Evolutionary conservation across 1,139 yeast genomes (phyloP).

Genomic region (Candida mesenterica): DNA sequence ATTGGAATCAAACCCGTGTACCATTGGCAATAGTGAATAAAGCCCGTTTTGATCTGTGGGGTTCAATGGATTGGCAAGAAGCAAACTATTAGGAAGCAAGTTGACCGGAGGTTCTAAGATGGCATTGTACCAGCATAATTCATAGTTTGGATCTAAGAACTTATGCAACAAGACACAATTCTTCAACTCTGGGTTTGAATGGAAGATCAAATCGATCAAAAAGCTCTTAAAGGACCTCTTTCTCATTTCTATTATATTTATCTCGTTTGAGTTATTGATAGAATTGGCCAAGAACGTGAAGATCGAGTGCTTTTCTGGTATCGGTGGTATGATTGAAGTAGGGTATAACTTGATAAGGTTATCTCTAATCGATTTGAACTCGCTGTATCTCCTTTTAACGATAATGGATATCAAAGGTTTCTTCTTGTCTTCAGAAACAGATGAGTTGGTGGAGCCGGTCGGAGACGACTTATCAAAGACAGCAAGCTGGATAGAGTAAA

Average conservation of each 20-base stretch:
- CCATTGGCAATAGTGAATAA: slow-evolving; percentile 40
- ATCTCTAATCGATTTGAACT: slow-evolving; percentile 51
- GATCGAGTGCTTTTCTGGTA: slow-evolving; percentile 58
- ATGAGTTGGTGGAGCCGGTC: slow-evolving; percentile 1
- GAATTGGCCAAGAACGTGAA: slow-evolving; percentile 42
- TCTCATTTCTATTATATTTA: slow-evolving; percentile 41
- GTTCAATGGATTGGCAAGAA: slow-evolving; percentile 45
- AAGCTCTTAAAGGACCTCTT: slow-evolving; percentile 40
- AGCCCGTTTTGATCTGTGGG: slow-evolving; percentile 49
- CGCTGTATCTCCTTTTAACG: slow-evolving; percentile 53
- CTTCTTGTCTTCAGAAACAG: slow-evolving; percentile 2
- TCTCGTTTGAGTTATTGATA: slow-evolving; percentile 37
- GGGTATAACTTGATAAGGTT: slow-evolving; percentile 47
- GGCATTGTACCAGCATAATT: slow-evolving; percentile 48
- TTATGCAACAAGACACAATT: slow-evolving; percentile 38
- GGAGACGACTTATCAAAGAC: too few species aligned
- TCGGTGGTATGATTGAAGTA: slow-evolving; percentile 52
- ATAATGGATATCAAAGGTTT: slow-evolving; percentile 22
- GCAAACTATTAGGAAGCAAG: slow-evolving; percentile 37
- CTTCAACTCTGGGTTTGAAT: slow-evolving; percentile 24
- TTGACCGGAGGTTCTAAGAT: slow-evolving; percentile 47
- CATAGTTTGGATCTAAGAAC: slow-evolving; percentile 50
- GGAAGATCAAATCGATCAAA: slow-evolving; percentile 35
- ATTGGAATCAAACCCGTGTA: slow-evolving; percentile 36
- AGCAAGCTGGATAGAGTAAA: slow-evolving; percentile 36